phyloP scores from a whole-genome alignment of 257 asterid genomes.

The Fraxinus pennsylvanica region DNA sequence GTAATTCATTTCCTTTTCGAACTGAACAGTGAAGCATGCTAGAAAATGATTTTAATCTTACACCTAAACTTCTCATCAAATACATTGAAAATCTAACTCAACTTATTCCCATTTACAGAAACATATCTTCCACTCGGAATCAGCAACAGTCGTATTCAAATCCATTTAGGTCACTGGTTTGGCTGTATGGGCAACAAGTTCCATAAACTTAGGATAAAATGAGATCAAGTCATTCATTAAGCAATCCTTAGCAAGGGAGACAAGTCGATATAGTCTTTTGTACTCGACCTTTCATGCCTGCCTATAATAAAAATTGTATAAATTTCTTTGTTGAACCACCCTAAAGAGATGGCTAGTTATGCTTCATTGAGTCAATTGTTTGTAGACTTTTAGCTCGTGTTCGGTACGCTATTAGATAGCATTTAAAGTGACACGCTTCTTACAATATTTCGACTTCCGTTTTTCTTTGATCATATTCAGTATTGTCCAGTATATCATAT shows the following conservation, averaged over 20 bases:
- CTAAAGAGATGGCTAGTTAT: conserved; percentile 1
- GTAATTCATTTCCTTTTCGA: not conserved
- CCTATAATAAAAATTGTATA: not conserved
- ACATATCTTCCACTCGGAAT: not conserved
- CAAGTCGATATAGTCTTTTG: not conserved
- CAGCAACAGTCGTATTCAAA: not conserved
- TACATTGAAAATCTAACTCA: not conserved
- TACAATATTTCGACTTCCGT: not conserved
- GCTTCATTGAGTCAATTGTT: not conserved
- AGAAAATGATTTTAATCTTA: not conserved
- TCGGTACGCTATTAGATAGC: not conserved
- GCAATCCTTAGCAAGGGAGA: too few species aligned
- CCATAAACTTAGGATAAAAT: not conserved
- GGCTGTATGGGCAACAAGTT: not conserved
- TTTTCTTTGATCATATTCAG: not conserved
- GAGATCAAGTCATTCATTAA: not conserved
- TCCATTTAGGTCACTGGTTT: not conserved
- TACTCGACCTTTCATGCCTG: not conserved
- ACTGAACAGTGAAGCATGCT: not conserved
- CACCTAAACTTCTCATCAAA: not conserved
- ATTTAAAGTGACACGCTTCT: not conserved
- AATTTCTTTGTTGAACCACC: not conserved
- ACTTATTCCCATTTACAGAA: not conserved
- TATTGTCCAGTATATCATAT: not conserved
- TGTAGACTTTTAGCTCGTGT: not conserved